Percentiles rank a stretch among this genome's conserved stretches.
phyloP scores from a whole-genome alignment of 306 rosid genomes.

The Acacia confusa region DNA sequence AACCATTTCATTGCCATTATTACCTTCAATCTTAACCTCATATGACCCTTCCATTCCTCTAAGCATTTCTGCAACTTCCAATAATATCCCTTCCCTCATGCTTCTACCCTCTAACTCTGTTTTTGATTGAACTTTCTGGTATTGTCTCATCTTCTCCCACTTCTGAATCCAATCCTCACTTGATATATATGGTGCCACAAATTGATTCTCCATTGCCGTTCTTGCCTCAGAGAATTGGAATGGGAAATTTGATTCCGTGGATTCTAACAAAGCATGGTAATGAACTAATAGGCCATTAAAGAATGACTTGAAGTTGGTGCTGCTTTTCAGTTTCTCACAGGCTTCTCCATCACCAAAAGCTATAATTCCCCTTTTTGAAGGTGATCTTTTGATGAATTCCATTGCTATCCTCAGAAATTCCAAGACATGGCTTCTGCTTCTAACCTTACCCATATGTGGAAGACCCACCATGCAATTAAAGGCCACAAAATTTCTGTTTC shows the following conservation, averaged over 20 bases:
- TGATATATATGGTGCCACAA: constrained; percentile 55
- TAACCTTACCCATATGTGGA: constrained; percentile 50
- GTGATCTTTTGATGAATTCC: constrained; percentile 40
- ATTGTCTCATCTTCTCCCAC: constrained; percentile 41
- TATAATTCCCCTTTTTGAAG: constrained; percentile 40
- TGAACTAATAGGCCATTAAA: constrained; percentile 49
- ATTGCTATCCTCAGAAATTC: constrained; percentile 52
- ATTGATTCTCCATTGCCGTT: constrained; percentile 46
- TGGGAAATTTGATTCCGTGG: constrained; percentile 49
- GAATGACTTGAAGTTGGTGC: constrained; percentile 48
- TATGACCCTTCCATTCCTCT: constrained; percentile 41
- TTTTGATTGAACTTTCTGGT: constrained; percentile 9
- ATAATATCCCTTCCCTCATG: constrained; percentile 43
- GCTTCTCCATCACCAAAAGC: constrained; percentile 55
- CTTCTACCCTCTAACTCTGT: constrained; percentile 39
- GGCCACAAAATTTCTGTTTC: constrained; percentile 43
- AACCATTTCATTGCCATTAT: constrained; percentile 46
- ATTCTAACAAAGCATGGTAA: constrained; percentile 55
- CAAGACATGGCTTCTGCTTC: constrained; percentile 39
- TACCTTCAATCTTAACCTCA: constrained; percentile 45
- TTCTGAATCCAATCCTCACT: constrained; percentile 44
- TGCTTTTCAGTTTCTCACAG: constrained; percentile 32
- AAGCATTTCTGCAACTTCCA: constrained; percentile 51
- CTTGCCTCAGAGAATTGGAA: constrained; percentile 50
- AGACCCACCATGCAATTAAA: constrained; percentile 58